Conservation (phyloP, 202 grass and related monocot genomes). For the Elaeis oleifera region DNA sequence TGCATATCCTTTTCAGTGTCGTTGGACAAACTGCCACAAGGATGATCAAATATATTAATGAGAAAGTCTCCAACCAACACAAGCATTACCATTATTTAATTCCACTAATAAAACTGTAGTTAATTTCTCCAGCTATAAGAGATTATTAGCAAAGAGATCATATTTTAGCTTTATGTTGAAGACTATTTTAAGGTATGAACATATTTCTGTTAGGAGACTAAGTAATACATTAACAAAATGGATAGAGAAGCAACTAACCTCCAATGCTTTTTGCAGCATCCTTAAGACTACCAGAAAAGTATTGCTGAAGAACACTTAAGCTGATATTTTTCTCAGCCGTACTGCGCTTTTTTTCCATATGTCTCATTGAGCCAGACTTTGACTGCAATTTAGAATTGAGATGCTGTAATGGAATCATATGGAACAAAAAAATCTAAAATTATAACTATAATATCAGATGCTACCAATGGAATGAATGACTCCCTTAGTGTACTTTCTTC, state of each 20-base stretch:
- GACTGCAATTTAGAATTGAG: constrained; percentile 1
- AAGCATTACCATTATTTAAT: no score
- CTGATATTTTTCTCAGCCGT: constrained; percentile 27
- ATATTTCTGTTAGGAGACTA: not conserved
- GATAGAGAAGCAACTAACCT: constrained; percentile 14
- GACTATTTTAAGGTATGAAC: not conserved
- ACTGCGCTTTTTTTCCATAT: constrained; percentile 16
- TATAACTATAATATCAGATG: no score
- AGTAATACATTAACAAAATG: not conserved
- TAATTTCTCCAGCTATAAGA: no score
- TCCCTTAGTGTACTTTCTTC: no score
- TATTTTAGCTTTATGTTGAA: not conserved
- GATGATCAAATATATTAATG: no score
- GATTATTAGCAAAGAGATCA: no score
- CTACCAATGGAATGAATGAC: no score
- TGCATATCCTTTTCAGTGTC: constrained; percentile 61
- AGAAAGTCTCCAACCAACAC: no score
- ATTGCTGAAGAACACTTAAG: constrained; percentile 25
- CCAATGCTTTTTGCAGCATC: constrained; percentile 25
- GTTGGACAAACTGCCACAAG: constrained; percentile 51
- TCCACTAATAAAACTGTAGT: no score
- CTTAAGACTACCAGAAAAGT: constrained; percentile 28
- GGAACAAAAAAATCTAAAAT: not conserved
- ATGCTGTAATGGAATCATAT: not conserved
- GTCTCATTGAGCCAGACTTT: constrained; percentile 12